Evolutionary conservation across 179 eudicot genomes (phyloP).

Genomic region (Drosera spatulata): DNA sequence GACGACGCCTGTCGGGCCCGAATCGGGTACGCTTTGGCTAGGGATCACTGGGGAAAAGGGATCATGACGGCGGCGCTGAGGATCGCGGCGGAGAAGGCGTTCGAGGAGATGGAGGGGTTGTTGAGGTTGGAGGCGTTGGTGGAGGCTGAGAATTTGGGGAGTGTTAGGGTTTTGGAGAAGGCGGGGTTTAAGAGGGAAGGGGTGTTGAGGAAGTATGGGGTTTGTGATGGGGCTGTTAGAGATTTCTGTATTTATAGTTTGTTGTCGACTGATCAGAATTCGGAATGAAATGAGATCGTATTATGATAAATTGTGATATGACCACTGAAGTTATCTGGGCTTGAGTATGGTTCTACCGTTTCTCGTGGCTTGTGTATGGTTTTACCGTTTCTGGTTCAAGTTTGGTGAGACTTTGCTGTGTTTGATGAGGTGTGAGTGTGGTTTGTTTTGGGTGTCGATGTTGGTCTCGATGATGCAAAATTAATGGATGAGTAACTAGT

Average conservation of each 20-base stretch:
- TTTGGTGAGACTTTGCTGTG: too few relatives aligned
- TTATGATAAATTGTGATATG: too few relatives aligned
- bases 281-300: too few relatives aligned
- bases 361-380: too few relatives aligned
- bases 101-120: slow-evolving; percentile 17
- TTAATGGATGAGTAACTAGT: too few relatives aligned
- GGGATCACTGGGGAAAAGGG: slow-evolving; percentile 34
- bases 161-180: slow-evolving; percentile 45
- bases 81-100: slow-evolving; percentile 12
- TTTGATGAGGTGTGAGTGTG: too few relatives aligned
- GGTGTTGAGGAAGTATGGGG: slow-evolving; percentile 24
- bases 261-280: slow-evolving; percentile 12
- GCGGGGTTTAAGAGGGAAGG: slow-evolving; percentile 36
- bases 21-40: slow-evolving; percentile 22
- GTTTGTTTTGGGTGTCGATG: too few relatives aligned
- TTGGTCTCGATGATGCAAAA: too few relatives aligned
- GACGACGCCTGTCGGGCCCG: slow-evolving; percentile 18
- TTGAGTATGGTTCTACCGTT: too few relatives aligned
- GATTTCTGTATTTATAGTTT: slow-evolving; percentile 28
- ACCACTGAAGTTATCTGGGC: too few relatives aligned
- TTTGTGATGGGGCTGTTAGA: slow-evolving; percentile 15
- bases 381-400: too few relatives aligned
- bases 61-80: slow-evolving; percentile 20
- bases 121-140: slow-evolving; percentile 28
- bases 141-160: slow-evolving; percentile 22